Evolutionary conservation across 2,329 filamentous ascomycete genomes (phyloP), one percentile per base, ranked within the genome.

Genomic region (Podosphaera aphanis): DNA sequence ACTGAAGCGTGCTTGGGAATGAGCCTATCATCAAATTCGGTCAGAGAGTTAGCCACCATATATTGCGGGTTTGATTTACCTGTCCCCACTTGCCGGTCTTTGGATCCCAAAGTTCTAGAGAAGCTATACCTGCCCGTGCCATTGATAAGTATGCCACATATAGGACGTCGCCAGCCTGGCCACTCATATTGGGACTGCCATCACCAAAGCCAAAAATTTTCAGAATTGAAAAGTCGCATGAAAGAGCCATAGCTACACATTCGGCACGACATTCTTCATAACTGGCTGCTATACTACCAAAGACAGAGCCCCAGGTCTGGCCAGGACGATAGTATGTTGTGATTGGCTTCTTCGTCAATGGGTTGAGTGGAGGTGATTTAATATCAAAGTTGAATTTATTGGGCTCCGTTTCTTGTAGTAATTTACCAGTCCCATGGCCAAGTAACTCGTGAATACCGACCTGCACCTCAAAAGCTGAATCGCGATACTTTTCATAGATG

Each of bases 201-300:
- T 92, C 72, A 23, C 85, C 86, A 49, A 88, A 90, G 21, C 86
- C 86, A 55, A 95, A 95, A 57, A 94, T 88, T 60, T 85, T 73
- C 18, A 95, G 70, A 43, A 92, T 83, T 10, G 75, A 70, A 58
- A 93, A 93, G 56, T 94, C 86, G 62, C 86, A 93, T 57, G 78
- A 75, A 3, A 95, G 68, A 37, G 77, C 78, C 85, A 94, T 93
- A 44, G 86, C 88, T 10, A 94, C 86, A 55, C 85, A 81, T 61
- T 95, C 88, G 3, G 88, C 88, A 46, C 88, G 77, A 61, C 88
- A 95, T 62, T 95, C 88, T 63, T 95, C 88, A 57, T 93, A 94
- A 15, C 79, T 83, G 2, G 80, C 83, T 33, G 86, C 84, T 51
- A 92, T 74, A 49, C 81, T 74, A 21, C 86, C 85, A 57, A 95